These are phyloP conservation scores for Beta corolliflora DNA, from an alignment of 179 eudicot genomes.

Conservation along the genomic window DNA sequence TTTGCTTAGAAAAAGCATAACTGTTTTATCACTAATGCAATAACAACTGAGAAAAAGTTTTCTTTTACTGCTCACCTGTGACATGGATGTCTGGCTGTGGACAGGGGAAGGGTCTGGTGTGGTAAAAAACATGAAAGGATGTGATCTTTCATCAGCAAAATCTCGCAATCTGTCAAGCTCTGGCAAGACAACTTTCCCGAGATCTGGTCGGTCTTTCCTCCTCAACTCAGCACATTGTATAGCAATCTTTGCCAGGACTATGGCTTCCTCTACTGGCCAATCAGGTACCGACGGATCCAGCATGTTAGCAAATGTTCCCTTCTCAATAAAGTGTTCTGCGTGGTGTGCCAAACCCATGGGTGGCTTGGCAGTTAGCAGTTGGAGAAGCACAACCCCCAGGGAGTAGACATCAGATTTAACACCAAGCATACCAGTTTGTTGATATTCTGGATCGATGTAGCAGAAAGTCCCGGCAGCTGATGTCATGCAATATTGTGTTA, in stretches of 20 bases:
- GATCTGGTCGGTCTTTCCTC: slow-evolving; percentile 53
- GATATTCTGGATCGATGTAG: slow-evolving; percentile 55
- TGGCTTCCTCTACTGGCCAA: slow-evolving; percentile 54
- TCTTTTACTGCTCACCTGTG: slow-evolving; percentile 34
- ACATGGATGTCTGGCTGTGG: slow-evolving; percentile 32
- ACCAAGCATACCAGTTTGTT: slow-evolving; percentile 50
- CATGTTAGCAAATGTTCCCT: slow-evolving; percentile 31
- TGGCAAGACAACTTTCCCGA: slow-evolving; percentile 46
- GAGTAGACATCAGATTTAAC: slow-evolving; percentile 52
- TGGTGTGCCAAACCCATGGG: slow-evolving; percentile 46
- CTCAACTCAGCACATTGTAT: slow-evolving; percentile 50
- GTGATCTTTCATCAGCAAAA: slow-evolving; percentile 42
- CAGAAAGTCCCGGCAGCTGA: slow-evolving; percentile 51
- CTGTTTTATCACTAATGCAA: not conserved
- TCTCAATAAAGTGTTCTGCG: slow-evolving; percentile 30
- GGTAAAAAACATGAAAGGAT: slow-evolving; percentile 34
- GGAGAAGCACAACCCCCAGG: slow-evolving; percentile 47
- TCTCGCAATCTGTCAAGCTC: slow-evolving; percentile 45
- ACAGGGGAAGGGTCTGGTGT: slow-evolving; percentile 22
- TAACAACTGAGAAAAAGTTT: not conserved
- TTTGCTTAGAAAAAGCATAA: not conserved
- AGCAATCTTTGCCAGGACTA: slow-evolving; percentile 47
- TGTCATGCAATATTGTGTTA: slow-evolving; percentile 45
- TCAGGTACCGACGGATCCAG: slow-evolving; percentile 41
- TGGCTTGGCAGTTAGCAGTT: slow-evolving; percentile 44